Evolutionary conservation across 306 rosid species (phyloP), one percentile per base, ranked within the genome.

Genomic region (Ceratonia siliqua): DNA sequence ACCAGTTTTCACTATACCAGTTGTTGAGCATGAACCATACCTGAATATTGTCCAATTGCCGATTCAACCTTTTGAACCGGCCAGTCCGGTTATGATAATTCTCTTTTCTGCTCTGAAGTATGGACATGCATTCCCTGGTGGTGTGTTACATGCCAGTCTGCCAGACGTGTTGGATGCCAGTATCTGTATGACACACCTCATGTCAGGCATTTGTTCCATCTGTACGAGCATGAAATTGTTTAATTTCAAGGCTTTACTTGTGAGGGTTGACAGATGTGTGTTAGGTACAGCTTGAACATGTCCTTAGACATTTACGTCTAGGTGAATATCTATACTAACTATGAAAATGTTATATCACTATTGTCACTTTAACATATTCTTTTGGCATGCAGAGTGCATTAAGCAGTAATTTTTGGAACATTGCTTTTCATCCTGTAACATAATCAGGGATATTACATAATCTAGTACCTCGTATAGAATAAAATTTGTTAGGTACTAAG

Each of bases 21-120:
- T n/a, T n/a, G n/a, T n/a, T n/a, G n/a, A n/a, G n/a, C n/a, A n/a
- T n/a, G n/a, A n/a, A n/a, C n/a, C n/a, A n/a, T n/a, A n/a, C n/a
- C n/a, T n/a, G n/a, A n/a, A n/a, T n/a, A n/a, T n/a, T n/a, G n/a
- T n/a, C n/a, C n/a, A n/a, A n/a, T n/a, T n/a, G n/a, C n/a, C n/a
- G n/a, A n/a, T n/a, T n/a, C n/a, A n/a, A n/a, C n/a, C n/a, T n/a
- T n/a, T n/a, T n/a, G n/a, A n/a, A n/a, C n/a, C n/a, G n/a, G n/a
- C n/a, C n/a, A n/a, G n/a, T n/a, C n/a, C n/a, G n/a, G n/a, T n/a
- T n/a, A n/a, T n/a, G 67, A 49, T 35, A 8, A 43, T 59, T 66
- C 52, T 36, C 41, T 20, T 32, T 56, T 83, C 55, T 58, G 39
- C 21, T 35, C 18, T 67, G 68, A 41, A 53, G 69, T 55, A 6